Base-by-base conservation (phyloP, 2,329 filamentous ascomycete genomes). In the Aspergillus quadricinctus region DNA sequence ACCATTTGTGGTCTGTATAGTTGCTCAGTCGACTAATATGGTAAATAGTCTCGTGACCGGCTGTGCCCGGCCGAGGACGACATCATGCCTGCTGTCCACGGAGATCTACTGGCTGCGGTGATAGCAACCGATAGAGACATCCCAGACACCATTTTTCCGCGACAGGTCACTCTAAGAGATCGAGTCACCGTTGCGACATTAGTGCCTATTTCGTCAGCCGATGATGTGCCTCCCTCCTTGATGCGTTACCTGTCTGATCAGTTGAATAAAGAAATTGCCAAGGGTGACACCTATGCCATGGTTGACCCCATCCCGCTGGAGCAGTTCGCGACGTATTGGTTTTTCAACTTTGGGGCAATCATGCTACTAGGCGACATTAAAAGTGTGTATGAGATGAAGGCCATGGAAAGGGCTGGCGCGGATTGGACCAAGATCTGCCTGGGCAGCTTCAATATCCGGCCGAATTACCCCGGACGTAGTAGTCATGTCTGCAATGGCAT, bases 371-470 rank as follows among this genome's bases (percentile, higher is more conserved):
- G 92, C 55, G 85, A 88, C 66, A 85, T 93, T 56, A 82, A 84
- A 52, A 81, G 80, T 55, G 77, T 83, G 27, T 81, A 84, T 54
- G 85, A 87, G 55, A 73, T 77, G 3, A 70, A 72, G 49, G 57
- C 67, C 10, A 74, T 74, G 75, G 81, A 71, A 74, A 83, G 57
- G 66, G 80, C 64, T 75, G 86, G 75, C 74, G 81, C 73, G 62
- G 89, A 93, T 73, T 96, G 92, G 91, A 83, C 85, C 62, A 87
- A 86, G 68, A 82, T 88, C 66, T 96, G 91, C 66, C 78, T 96
- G 46, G 92, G 92, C 56, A 95, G 90, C 76, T 96, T 96, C 76
- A 95, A 94, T 76, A 89, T 96, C 80, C 92, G 94, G 77, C 91
- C 92, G 49, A 96, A 96, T 74, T 96, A 96, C 72, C 91, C 92